phyloP scores from a whole-genome alignment of 495 filamentous ascomycete genomes.

The Xylaria nigripes region DNA sequence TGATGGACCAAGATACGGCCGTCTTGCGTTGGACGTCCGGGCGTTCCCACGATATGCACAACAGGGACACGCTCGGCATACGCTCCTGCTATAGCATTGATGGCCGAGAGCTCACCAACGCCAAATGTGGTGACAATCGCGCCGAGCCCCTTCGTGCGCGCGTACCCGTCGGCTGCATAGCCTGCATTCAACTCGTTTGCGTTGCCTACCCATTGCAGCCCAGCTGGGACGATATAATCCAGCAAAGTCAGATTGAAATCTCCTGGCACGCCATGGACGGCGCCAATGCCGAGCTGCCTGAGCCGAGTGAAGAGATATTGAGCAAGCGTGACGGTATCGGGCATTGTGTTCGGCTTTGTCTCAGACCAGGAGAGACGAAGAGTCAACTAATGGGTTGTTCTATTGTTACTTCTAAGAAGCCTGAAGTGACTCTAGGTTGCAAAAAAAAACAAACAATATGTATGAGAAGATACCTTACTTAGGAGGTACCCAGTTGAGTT shows the following conservation, averaged over 20 bases:
- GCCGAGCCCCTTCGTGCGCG: constrained; percentile 53
- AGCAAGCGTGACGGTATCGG: constrained; percentile 21
- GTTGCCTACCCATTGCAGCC: constrained; percentile 58
- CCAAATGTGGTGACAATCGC: constrained; percentile 62
- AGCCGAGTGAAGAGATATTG: constrained; percentile 54
- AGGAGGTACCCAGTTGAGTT: no score
- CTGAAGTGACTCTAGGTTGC: no score
- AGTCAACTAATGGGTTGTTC: neutral
- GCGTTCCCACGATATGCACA: constrained; percentile 63
- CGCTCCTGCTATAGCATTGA: constrained; percentile 54
- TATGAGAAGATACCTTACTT: no score
- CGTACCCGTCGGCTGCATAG: constrained; percentile 63
- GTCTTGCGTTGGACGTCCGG: constrained; percentile 40
- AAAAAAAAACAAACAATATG: no score
- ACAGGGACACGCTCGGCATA: constrained; percentile 59
- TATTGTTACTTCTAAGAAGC: no score
- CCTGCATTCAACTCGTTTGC: constrained; percentile 62
- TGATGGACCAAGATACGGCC: constrained; percentile 58
- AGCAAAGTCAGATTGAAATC: constrained; percentile 55
- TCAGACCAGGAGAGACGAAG: neutral
- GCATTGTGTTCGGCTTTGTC: constrained; percentile 5
- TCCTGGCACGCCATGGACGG: constrained; percentile 52
- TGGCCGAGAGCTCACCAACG: constrained; percentile 57
- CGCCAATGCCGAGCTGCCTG: constrained; percentile 49
- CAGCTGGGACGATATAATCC: constrained; percentile 48